A percentile compares a stretch with the other conserved stretches of the same genome.
Conservation (phyloP, 306 rosid genomes). For the Corylus avellana region DNA sequence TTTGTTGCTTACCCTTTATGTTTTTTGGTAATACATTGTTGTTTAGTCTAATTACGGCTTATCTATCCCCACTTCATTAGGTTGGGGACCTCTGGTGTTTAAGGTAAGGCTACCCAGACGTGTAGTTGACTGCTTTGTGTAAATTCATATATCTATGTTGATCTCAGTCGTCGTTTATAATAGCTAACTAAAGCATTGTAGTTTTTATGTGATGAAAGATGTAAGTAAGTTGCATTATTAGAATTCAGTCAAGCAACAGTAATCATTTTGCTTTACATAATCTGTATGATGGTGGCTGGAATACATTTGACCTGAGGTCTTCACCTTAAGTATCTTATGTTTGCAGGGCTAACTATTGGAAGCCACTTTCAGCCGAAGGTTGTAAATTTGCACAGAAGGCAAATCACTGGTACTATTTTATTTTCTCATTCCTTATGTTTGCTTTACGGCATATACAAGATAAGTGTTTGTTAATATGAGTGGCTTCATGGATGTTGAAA, state of each 20-base stretch:
- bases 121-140: neutral
- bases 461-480: neutral
- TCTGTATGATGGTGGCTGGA: neutral
- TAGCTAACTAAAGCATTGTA: neutral
- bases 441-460: conserved; percentile 2
- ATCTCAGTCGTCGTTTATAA: neutral
- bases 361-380: conserved; percentile 43
- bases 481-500: conserved; percentile 3
- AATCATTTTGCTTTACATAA: neutral
- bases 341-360: conserved; percentile 46
- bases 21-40: neutral
- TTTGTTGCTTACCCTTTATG: neutral
- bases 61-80: neutral
- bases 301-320: neutral
- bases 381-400: conserved; percentile 26
- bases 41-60: conserved; percentile 1
- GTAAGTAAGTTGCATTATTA: neutral
- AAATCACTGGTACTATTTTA: conserved; percentile 34
- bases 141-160: neutral
- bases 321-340: conserved; percentile 10
- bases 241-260: neutral
- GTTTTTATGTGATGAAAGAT: neutral
- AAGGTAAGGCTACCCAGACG: neutral
- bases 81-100: neutral
- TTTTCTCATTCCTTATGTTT: neutral